Evolutionary conservation across 306 rosid genomes (phyloP), one percentile per base, ranked within the genome.

Genomic region (Vicia sativa): DNA sequence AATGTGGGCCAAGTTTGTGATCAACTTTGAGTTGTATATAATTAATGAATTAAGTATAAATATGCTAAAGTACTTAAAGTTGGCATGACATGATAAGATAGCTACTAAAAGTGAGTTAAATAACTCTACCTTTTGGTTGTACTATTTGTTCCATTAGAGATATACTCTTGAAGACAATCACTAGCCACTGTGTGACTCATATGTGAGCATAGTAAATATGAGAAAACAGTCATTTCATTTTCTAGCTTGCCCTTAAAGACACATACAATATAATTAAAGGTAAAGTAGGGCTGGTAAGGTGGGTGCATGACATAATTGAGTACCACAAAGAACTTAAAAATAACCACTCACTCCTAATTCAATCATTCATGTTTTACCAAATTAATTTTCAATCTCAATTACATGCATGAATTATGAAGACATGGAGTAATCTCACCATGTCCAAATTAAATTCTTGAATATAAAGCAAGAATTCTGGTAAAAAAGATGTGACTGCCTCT

Each of bases 391-490:
- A 66, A 41, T 37, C 76, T 50, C 21, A 52, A 9, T 52, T 62
- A 45, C 73, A 73, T 73, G 86, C 50, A 64, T 73, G 35, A 31
- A 31, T 6, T 31, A 31, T 50, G 50, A 54, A 65, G 59, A 11
- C 65, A 74, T 12, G 16, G 13, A 67, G 19, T 39, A 42, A 5
- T 53, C 57, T 67, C 52, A 23, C 72, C 39, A 58, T 61, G 19
- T 23, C 71, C 15, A 11, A 12, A 46, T 37, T 52, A 11, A 12
- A 46, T 37, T 52, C 71, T 82, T 82, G 53, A 35, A 15, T 42
- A 43, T 62, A 31, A 81, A 81, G 85, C 81, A 71, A 71, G 31
- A 67, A 54, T 70, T 62, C 38, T 43, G 80, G 77, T 72, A 52
- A 49, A 77, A 62, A 63, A 39, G 66, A 16, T 59, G 68, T 74